Base-by-base conservation (phyloP, 169 alveolate genomes). In the Babesia bovis region DNA sequence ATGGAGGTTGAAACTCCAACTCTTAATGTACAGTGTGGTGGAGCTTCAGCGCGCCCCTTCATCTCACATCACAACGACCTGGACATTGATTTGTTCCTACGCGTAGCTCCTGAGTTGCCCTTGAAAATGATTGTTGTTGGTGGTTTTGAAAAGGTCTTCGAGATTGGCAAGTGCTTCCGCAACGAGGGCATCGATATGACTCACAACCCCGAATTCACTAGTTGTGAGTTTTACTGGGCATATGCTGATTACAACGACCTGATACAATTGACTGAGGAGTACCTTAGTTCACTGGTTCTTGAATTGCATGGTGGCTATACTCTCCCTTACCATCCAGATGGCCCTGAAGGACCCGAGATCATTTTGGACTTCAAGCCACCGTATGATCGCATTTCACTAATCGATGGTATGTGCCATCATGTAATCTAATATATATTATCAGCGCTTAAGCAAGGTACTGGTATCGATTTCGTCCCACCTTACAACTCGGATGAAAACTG, bases 301-400 rank as follows among this genome's bases (percentile, higher is more conserved):
- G 93, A 88, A 53, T 78, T 97, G 50, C 91, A 92, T 74, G 99
- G 99, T 41, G 82, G 93, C 57, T 94, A 95, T 82, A 93, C 93
- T 77, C 84, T 97, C 65, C 89, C 94, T 58, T 97, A 93, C 84
- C 98, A 97, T 85, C 98, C 98, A 26, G 98, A 94, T 50, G 99
- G 99, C 9, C 94, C 95, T 23, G 95, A 79, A 0, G 95, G 94
- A 3, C 92, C 90, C 40, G 94, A 85, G 28, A 91, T 95, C 59
- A 97, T 93, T 75, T 85, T 98, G 36, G 99, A 97, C 89, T 98
- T 98, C 90, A 91, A 98, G 35, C 99, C 99, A 3, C 99, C 99
- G 23, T 98, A 94, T 93, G 93, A 91, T 38, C 91, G 97, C 81
- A 79, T 94, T 28, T 90, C 97, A 4, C 85, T 95, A 88, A 94